phyloP scores from a whole-genome alignment of 2,329 filamentous ascomycete species.

The Paracamarosporium sp. region DNA sequence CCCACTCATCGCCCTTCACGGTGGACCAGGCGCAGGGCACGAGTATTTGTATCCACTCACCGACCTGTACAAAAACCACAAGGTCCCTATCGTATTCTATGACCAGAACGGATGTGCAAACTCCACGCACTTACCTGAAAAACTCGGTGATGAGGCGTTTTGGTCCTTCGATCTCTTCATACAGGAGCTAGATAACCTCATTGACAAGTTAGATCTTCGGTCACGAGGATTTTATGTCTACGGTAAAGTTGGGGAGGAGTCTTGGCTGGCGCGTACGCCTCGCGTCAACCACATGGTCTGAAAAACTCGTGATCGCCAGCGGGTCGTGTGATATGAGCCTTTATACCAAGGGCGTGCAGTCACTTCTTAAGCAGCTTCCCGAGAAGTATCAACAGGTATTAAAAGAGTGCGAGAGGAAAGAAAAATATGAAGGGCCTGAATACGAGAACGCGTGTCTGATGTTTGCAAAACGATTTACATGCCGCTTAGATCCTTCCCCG shows the following conservation, averaged over 20 bases:
- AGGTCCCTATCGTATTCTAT: slow-evolving; percentile 59
- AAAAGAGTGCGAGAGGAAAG: slow-evolving; percentile 14
- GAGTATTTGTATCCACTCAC: slow-evolving; percentile 45
- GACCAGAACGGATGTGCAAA: slow-evolving; percentile 61
- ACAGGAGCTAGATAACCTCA: slow-evolving; percentile 58
- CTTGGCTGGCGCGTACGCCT: slow-evolving; percentile 54
- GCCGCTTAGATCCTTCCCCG: slow-evolving; percentile 14
- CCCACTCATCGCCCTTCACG: slow-evolving; percentile 42
- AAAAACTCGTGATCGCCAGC: slow-evolving; percentile 44
- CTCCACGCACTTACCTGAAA: slow-evolving; percentile 57
- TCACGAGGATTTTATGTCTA: slow-evolving; percentile 49
- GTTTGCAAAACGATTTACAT: slow-evolving; percentile 15
- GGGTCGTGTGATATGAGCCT: slow-evolving; percentile 20
- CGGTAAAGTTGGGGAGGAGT: slow-evolving; percentile 64
- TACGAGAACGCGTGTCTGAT: slow-evolving; percentile 12
- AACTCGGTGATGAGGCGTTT: slow-evolving; percentile 53
- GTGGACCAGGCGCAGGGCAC: slow-evolving; percentile 45
- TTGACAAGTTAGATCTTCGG: slow-evolving; percentile 49
- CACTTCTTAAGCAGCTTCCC: slow-evolving; percentile 23
- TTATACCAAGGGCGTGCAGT: slow-evolving; percentile 22
- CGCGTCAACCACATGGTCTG: slow-evolving; percentile 28
- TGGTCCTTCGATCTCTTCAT: slow-evolving; percentile 58
- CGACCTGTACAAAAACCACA: slow-evolving; percentile 44
- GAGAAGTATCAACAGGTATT: slow-evolving; percentile 25
- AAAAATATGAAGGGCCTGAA: slow-evolving; percentile 14